Evolutionary conservation across 257 asterid genomes (phyloP).

Genomic region (Nemophila menziesii): DNA sequence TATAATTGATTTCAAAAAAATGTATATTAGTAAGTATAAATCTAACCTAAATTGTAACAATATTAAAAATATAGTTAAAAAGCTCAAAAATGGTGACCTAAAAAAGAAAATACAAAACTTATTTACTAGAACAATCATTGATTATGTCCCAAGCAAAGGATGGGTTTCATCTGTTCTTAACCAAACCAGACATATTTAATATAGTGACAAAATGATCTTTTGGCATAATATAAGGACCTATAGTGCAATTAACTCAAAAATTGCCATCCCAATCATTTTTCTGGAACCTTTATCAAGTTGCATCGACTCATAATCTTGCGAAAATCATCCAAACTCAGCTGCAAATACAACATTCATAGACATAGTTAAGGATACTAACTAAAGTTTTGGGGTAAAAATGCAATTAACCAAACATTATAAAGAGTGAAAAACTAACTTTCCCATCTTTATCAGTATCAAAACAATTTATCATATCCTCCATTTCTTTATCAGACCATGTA

Average conservation of each 20-base stretch:
- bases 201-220: no score
- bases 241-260: no score
- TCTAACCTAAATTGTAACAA: no score
- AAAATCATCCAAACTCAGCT: constrained; percentile 68
- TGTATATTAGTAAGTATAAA: no score
- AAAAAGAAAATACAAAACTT: no score
- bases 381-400: neutral
- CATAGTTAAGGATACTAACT: neutral
- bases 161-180: neutral
- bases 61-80: no score
- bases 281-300: constrained; percentile 47
- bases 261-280: no score
- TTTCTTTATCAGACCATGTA: constrained; percentile 79
- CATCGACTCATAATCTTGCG: constrained; percentile 58
- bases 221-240: no score
- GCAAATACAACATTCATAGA: constrained; percentile 12
- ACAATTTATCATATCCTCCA: constrained; percentile 55
- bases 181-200: no score
- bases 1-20: no score
- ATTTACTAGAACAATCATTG: no score
- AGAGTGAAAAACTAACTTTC: constrained; percentile 37
- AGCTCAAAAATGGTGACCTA: no score
- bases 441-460: constrained; percentile 76
- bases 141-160: neutral
- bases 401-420: neutral